Conservation (phyloP, 768 basidiomycete genomes). For the Pulveroboletus ravenelii region DNA sequence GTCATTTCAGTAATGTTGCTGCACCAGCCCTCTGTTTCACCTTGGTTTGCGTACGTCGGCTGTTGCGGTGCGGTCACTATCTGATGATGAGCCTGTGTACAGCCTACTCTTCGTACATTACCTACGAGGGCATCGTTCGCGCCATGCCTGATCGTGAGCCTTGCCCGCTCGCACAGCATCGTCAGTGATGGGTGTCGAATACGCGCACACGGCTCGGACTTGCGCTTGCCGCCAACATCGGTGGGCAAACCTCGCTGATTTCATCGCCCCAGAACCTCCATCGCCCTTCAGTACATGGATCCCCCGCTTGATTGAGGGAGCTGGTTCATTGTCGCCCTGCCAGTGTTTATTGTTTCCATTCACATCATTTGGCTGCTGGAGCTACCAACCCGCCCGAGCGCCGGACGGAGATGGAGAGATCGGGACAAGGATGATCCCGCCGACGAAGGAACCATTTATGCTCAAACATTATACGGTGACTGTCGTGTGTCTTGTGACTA, state of each 20-base stretch:
- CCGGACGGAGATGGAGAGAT: constrained; percentile 75
- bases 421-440: constrained; percentile 78
- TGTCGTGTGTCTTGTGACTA: constrained; percentile 73
- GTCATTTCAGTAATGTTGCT: constrained; percentile 75
- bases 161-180: background rate
- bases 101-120: constrained; percentile 93
- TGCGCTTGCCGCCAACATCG: constrained; percentile 97
- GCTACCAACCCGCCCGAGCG: constrained; percentile 72
- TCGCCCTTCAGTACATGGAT: constrained; percentile 85
- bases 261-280: constrained; percentile 98
- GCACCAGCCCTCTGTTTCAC: constrained; percentile 97
- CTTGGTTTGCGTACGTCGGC: constrained; percentile 74
- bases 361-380: constrained; percentile 85
- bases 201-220: constrained; percentile 69
- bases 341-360: constrained; percentile 83
- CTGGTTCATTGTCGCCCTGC: constrained; percentile 93
- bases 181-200: background rate
- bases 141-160: constrained; percentile 83
- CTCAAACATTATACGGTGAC: constrained; percentile 87
- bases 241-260: constrained; percentile 95
- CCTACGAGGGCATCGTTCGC: constrained; percentile 84
- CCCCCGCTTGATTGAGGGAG: constrained; percentile 79
- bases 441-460: constrained; percentile 78
- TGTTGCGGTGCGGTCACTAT: background rate
- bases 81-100: constrained; percentile 9